These are phyloP conservation scores for Litsea cubeba DNA, from an alignment of 164 flowering plant genomes.

Conservation along the genomic window DNA sequence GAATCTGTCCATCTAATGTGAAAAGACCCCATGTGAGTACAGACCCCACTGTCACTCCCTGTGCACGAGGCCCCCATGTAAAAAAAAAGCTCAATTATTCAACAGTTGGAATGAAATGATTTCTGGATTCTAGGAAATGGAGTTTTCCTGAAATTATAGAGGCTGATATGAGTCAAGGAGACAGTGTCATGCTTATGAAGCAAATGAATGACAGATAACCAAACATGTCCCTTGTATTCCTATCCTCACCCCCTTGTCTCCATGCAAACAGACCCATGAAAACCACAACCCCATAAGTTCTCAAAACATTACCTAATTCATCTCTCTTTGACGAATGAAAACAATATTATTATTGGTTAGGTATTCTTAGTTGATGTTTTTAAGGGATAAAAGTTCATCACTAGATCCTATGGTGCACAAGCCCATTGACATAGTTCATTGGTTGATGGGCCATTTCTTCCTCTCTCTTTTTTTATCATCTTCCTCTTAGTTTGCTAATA, in stretches of 20 bases:
- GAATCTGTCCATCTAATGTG: too few relatives aligned
- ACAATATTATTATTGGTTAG: too few relatives aligned
- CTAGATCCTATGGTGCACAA: too few relatives aligned
- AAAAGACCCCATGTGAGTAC: too few relatives aligned
- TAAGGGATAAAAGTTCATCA: too few relatives aligned
- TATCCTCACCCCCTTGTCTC: conserved; percentile 39
- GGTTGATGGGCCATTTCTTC: too few relatives aligned
- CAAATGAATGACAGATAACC: conserved; percentile 23
- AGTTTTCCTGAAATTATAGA: conserved; percentile 29
- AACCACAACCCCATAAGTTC: conserved; percentile 12
- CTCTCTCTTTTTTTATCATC: too few relatives aligned
- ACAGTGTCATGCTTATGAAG: conserved; percentile 22
- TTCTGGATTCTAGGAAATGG: conserved; percentile 39
- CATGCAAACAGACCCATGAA: conserved; percentile 16
- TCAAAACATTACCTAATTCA: too few relatives aligned
- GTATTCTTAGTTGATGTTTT: too few relatives aligned
- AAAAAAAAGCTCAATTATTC: conserved; percentile 10
- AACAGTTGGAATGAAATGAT: conserved; percentile 4
- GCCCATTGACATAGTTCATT: too few relatives aligned
- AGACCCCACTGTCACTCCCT: background rate
- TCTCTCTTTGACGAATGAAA: too few relatives aligned
- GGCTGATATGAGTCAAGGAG: conserved; percentile 14
- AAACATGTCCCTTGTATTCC: conserved; percentile 11
- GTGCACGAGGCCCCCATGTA: conserved; percentile 2
- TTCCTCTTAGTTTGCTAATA: too few relatives aligned